Evolutionary conservation across 2,329 filamentous ascomycete species (phyloP).

Genomic region (Pseudopithomyces chartarum): DNA sequence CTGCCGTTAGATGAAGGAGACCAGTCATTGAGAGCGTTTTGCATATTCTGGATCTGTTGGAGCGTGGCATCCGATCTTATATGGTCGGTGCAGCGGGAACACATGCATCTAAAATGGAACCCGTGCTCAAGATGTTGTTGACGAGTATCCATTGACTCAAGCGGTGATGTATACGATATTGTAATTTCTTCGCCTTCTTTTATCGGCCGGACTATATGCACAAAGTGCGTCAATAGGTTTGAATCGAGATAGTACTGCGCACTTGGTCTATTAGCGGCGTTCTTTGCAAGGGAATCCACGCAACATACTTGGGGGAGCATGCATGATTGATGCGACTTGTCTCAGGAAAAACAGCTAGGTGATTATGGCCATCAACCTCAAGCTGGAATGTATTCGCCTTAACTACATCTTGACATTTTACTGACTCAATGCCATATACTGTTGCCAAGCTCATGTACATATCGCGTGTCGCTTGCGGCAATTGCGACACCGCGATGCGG

Average conservation of each 20-base stretch:
- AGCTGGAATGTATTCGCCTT: conserved; percentile 45
- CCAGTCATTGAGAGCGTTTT: conserved; percentile 40
- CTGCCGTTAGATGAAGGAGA: conserved; percentile 20
- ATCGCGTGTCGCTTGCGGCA: conserved; percentile 22
- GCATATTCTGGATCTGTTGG: conserved; percentile 33
- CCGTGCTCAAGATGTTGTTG: conserved; percentile 37
- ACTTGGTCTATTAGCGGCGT: conserved; percentile 18
- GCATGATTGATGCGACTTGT: conserved; percentile 50
- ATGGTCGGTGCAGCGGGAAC: conserved; percentile 40
- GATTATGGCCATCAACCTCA: conserved; percentile 29
- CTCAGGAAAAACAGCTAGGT: conserved; percentile 46
- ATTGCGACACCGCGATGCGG: conserved; percentile 28
- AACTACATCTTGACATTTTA: conserved; percentile 39
- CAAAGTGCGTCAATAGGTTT: conserved; percentile 45
- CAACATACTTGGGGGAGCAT: conserved; percentile 43
- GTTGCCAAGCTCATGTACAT: conserved; percentile 28
- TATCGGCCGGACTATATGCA: conserved; percentile 43
- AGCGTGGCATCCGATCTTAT: conserved; percentile 38
- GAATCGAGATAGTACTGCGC: conserved; percentile 49
- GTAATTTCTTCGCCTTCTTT: conserved; percentile 46
- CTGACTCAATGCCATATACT: conserved; percentile 31
- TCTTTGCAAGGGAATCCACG: background rate
- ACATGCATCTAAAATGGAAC: conserved; percentile 50
- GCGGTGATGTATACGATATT: conserved; percentile 49
- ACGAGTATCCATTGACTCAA: conserved; percentile 36